Conservation (phyloP, 2,329 filamentous ascomycete species). For the Fusarium veterinarium region DNA sequence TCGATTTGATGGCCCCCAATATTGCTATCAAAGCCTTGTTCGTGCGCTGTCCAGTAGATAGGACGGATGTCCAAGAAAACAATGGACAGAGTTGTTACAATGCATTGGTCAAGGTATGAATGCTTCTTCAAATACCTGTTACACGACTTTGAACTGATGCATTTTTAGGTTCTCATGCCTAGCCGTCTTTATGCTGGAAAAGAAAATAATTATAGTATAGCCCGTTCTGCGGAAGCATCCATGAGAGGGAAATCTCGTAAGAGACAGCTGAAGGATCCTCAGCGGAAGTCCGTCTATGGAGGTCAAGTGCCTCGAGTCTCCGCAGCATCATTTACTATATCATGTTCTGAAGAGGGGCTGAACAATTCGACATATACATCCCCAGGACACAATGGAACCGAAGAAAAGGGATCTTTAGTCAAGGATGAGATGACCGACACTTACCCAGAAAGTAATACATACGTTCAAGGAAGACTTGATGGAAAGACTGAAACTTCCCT, state of each 20-base stretch:
- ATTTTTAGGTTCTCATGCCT: background rate
- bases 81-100: conserved; percentile 7
- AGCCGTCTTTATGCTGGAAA: background rate
- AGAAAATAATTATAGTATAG: background rate
- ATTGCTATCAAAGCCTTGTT: background rate
- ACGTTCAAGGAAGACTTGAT: conserved; percentile 8
- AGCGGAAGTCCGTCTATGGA: background rate
- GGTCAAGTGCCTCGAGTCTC: conserved; percentile 15
- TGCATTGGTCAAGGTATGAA: conserved; percentile 18
- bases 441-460: conserved; percentile 2
- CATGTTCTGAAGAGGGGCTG: background rate
- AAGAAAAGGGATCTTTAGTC: background rate
- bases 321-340: background rate
- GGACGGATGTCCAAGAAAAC: background rate
- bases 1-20: background rate
- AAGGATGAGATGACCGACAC: background rate
- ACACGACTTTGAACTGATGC: background rate
- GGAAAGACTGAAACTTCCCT: background rate
- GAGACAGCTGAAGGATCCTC: conserved; percentile 8
- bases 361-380: background rate
- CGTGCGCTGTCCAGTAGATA: background rate
- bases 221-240: background rate
- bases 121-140: background rate
- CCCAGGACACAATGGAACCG: background rate
- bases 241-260: background rate